Evolutionary conservation across 2,329 filamentous ascomycete species (phyloP).

Genomic region (Celoporthe dispersa): DNA sequence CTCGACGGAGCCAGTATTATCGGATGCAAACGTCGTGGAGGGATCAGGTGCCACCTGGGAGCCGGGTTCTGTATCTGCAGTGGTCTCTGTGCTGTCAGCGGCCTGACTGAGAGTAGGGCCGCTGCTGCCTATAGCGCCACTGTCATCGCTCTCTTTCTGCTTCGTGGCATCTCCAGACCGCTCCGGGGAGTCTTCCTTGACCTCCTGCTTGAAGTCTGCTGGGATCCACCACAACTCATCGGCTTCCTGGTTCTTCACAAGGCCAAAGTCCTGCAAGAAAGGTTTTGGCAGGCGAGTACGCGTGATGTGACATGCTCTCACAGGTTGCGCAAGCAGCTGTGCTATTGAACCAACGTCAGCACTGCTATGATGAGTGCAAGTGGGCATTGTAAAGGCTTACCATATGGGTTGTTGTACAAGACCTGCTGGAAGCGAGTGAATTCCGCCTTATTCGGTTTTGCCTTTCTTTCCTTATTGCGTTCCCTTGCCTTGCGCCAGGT

Average conservation of each 20-base stretch:
- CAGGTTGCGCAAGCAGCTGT: constrained; percentile 62
- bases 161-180: constrained; percentile 9
- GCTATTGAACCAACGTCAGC: constrained; percentile 47
- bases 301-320: constrained; percentile 61
- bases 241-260: constrained; percentile 59
- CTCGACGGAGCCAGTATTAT: neutral
- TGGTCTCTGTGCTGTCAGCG: neutral
- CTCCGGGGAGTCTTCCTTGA: neutral
- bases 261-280: constrained; percentile 66
- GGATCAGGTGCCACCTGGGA: neutral
- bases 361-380: constrained; percentile 1
- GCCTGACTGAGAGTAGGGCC: neutral
- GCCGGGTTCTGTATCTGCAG: too few species aligned
- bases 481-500: constrained; percentile 50
- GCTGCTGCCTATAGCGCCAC: neutral
- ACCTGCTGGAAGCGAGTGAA: constrained; percentile 56
- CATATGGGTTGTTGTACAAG: constrained; percentile 66
- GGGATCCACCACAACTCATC: constrained; percentile 61
- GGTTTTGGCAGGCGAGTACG: constrained; percentile 55
- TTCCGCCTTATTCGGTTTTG: constrained; percentile 40
- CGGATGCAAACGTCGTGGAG: neutral
- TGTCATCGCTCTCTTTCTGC: neutral
- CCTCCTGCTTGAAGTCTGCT: constrained; percentile 24
- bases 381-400: constrained; percentile 43
- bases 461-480: constrained; percentile 45